phyloP scores from a whole-genome alignment of 2,329 filamentous ascomycete species.

The Apiospora aurea region DNA sequence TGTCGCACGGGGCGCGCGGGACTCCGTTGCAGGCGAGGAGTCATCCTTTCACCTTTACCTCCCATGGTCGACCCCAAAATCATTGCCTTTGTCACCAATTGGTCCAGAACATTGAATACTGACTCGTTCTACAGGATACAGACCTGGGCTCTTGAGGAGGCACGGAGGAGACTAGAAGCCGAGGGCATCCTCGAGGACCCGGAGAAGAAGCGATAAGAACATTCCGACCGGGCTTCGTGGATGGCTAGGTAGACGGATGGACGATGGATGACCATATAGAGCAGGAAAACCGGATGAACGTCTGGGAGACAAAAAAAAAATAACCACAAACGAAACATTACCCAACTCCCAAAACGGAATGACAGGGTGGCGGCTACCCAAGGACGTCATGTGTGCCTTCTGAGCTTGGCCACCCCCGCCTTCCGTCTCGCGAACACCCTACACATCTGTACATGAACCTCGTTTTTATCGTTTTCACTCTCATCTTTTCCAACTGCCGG shows the following conservation, averaged over 20 bases:
- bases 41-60: not conserved
- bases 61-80: not conserved
- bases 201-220: slow-evolving; percentile 57
- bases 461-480: slow-evolving; percentile 22
- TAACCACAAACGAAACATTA: slow-evolving; percentile 3
- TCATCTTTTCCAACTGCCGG: slow-evolving; percentile 19
- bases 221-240: not conserved
- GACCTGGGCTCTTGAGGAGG: slow-evolving; percentile 98
- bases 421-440: slow-evolving; percentile 7
- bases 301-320: not conserved
- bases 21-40: not conserved
- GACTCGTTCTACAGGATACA: slow-evolving; percentile 76
- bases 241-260: not conserved
- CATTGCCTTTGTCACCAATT: not conserved
- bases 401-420: not conserved
- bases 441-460: slow-evolving; percentile 29
- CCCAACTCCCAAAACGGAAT: not conserved
- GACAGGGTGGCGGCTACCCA: not conserved
- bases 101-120: not conserved
- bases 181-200: slow-evolving; percentile 92
- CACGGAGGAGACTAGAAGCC: slow-evolving; percentile 89
- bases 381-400: not conserved
- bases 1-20: not conserved
- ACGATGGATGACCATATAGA: slow-evolving; percentile 1
- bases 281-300: slow-evolving; percentile 15